Percentiles rank a stretch among this genome's conserved stretches.
phyloP scores from a whole-genome alignment of 306 rosid species.

The Citrullus amarus region DNA sequence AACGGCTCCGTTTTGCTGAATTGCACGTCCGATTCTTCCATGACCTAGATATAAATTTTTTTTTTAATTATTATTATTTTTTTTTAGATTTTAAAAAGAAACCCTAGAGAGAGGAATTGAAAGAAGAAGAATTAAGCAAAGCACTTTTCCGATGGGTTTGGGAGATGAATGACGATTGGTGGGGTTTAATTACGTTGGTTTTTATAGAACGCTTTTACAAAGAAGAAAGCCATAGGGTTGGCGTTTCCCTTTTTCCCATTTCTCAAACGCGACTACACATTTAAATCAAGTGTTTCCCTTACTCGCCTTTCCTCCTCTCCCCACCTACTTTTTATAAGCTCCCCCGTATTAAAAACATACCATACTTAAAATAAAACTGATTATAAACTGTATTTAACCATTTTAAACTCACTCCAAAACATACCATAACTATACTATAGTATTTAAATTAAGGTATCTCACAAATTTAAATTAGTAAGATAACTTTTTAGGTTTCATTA shows the following conservation, averaged over 20 bases:
- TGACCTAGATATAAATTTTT: background rate
- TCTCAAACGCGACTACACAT: background rate
- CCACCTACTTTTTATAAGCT: background rate
- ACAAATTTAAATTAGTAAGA: too few species aligned
- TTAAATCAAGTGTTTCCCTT: background rate
- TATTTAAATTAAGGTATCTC: too few species aligned
- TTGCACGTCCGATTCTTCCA: background rate
- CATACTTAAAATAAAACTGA: too few species aligned
- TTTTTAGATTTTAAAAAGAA: background rate
- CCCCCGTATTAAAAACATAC: too few species aligned
- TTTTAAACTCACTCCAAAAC: too few species aligned
- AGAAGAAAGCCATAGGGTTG: background rate
- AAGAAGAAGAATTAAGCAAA: background rate
- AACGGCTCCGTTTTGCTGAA: constrained; percentile 10
- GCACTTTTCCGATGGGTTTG: background rate
- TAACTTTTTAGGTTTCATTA: too few species aligned
- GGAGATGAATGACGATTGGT: background rate
- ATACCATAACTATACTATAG: too few species aligned
- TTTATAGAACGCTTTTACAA: background rate
- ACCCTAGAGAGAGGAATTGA: background rate
- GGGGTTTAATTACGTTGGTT: background rate
- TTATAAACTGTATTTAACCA: too few species aligned
- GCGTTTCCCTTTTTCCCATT: background rate
- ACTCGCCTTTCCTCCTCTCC: background rate
- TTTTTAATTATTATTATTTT: too few species aligned